A percentile compares a stretch with the other conserved stretches of the same genome.
phyloP scores from a whole-genome alignment of 495 filamentous ascomycete species.

The Xylaria grammica region DNA sequence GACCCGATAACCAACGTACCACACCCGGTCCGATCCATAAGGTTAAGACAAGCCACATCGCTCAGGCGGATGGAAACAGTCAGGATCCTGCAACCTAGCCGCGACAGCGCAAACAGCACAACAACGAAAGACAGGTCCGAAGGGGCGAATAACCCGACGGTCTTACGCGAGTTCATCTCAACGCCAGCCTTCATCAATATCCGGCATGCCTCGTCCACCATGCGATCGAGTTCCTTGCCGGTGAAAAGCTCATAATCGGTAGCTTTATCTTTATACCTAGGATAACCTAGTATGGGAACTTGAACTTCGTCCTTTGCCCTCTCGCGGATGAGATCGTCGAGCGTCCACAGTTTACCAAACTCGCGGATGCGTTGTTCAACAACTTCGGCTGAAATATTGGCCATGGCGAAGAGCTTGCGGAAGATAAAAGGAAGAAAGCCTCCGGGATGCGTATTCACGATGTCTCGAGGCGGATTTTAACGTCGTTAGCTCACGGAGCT shows the following conservation, averaged over 20 bases:
- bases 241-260: slow-evolving; percentile 58
- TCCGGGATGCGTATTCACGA: background rate
- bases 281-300: slow-evolving; percentile 59
- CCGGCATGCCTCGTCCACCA: slow-evolving; percentile 54
- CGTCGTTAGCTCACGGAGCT: background rate
- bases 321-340: slow-evolving; percentile 57
- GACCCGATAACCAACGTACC: slow-evolving; percentile 46
- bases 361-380: slow-evolving; percentile 30
- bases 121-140: slow-evolving; percentile 63
- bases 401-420: slow-evolving; percentile 21
- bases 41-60: slow-evolving; percentile 54
- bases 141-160: slow-evolving; percentile 59
- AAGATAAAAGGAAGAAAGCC: background rate
- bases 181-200: slow-evolving; percentile 40
- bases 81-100: slow-evolving; percentile 63
- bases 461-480: background rate
- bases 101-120: slow-evolving; percentile 61
- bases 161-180: slow-evolving; percentile 38
- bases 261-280: slow-evolving; percentile 38
- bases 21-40: slow-evolving; percentile 52
- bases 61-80: slow-evolving; percentile 64
- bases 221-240: slow-evolving; percentile 56
- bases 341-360: slow-evolving; percentile 45
- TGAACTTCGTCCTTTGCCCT: slow-evolving; percentile 56
- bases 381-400: slow-evolving; percentile 35